These are phyloP conservation scores for Casuarina equisetifolia DNA, from an alignment of 306 rosid species.

Conservation along the genomic window DNA sequence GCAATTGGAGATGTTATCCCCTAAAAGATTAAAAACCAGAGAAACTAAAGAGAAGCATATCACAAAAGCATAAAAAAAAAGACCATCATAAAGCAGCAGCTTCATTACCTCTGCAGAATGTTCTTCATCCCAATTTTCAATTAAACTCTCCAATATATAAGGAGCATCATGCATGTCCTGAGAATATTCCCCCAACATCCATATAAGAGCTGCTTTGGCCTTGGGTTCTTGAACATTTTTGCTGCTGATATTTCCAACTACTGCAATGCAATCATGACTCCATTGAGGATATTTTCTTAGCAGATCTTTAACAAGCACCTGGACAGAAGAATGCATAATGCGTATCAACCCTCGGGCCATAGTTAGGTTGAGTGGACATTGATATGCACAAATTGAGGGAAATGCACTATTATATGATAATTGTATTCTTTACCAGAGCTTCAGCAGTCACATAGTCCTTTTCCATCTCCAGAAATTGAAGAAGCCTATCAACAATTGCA, in stretches of 20 bases:
- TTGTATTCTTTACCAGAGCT: conserved; percentile 75
- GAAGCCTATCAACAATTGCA: conserved; percentile 97
- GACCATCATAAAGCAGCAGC: conserved; percentile 1
- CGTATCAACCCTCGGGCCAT: conserved; percentile 21
- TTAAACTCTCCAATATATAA: conserved; percentile 76
- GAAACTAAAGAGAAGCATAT: neutral
- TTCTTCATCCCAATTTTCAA: conserved; percentile 97
- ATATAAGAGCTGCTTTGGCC: conserved; percentile 98
- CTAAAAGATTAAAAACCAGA: neutral
- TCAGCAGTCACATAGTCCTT: conserved; percentile 98
- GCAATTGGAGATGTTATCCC: no score
- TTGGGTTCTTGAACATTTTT: conserved; percentile 95
- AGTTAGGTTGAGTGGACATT: conserved; percentile 18
- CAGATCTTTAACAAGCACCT: conserved; percentile 99
- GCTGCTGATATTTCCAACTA: conserved; percentile 98
- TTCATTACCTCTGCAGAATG: conserved; percentile 80
- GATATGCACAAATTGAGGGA: conserved; percentile 22
- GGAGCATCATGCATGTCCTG: conserved; percentile 98
- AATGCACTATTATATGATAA: conserved; percentile 16
- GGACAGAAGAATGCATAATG: conserved; percentile 36
- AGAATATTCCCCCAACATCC: conserved; percentile 99
- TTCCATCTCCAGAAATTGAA: conserved; percentile 99
- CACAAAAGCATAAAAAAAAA: neutral
- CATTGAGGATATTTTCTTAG: conserved; percentile 97
- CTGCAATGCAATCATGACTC: conserved; percentile 99